Evolutionary conservation across 805 yeast species (phyloP), one percentile per base, ranked within the genome.

Genomic region (Lachancea mirantina): DNA sequence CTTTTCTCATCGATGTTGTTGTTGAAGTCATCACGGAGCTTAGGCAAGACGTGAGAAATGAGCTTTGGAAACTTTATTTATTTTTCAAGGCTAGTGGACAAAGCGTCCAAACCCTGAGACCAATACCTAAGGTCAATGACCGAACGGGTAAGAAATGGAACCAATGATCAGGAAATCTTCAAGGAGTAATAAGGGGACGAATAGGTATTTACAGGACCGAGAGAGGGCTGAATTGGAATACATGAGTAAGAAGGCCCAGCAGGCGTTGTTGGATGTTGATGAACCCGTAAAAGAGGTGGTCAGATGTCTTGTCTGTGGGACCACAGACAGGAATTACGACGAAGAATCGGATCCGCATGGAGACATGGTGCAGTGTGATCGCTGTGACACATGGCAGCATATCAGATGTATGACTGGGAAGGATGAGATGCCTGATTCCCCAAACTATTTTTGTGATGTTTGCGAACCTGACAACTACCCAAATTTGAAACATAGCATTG

Each of bases 381-480:
- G 56, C 6, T 80, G 88, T 49, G 55, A 65, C 27, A 71, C 84
- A 2, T 80, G 87, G 87, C 87, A 80, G 49, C 88, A 80, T 48
- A 69, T 72, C 19, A 58, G 50, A 34, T 80, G 88, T 53, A 65
- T 78, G 71, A 68, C 78, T 16, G 50, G 59, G 4, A 43, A 49
- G 8, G 46, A 46, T n/a, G 49, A 46, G 14, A 57, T 51, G 19
- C 49, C 47, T 19, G 51, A 68, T 1, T 80, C 82, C 3, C 58
- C 67, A 8, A 41, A 47, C 8, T 78, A 79, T 49, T 42, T 44
- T 14, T 79, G 88, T 57, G 67, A 70, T 45, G 55, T 65, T 15
- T 79, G 87, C 52, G 65, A 61, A 41, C 68, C 72, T 0, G 30
- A 43, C 1, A 50, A 50, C 27, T 68, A 62, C 44, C 48, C 54